phyloP scores from a whole-genome alignment of 148 eudicot genomes.

The Silene uniflora region DNA sequence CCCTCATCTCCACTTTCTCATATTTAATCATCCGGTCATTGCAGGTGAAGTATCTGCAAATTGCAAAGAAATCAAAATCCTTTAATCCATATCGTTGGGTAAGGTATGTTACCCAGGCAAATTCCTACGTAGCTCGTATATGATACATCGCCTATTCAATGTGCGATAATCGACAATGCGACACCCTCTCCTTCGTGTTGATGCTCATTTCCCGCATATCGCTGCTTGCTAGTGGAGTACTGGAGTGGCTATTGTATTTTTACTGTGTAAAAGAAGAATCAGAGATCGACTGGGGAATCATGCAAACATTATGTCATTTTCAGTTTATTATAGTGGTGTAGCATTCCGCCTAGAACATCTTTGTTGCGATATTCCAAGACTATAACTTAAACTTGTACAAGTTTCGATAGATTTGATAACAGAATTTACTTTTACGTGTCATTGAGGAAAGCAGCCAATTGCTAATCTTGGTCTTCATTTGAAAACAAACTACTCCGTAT shows the following conservation, averaged over 20 bases:
- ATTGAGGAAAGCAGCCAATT: background rate
- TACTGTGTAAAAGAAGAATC: background rate
- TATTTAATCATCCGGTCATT: constrained; percentile 3
- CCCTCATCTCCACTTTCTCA: background rate
- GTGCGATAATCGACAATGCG: background rate
- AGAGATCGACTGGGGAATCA: background rate
- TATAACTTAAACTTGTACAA: background rate
- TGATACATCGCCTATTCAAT: constrained; percentile 22
- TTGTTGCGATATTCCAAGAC: background rate
- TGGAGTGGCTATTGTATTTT: no score
- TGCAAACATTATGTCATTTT: background rate
- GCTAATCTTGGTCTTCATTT: background rate
- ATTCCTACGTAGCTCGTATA: constrained; percentile 84
- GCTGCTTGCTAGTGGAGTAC: background rate
- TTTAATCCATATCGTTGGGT: constrained; percentile 88
- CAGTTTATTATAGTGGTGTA: background rate
- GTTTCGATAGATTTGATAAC: background rate
- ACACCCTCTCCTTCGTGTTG: background rate
- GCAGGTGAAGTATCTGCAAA: constrained; percentile 83
- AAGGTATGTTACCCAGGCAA: constrained; percentile 79
- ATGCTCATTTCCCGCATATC: background rate
- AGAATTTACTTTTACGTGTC: background rate
- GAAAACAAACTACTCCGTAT: background rate
- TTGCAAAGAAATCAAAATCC: constrained; percentile 66
- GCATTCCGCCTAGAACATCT: background rate